Base-by-base conservation (phyloP, 371 early-diverging fungal genomes). In the Mortierella sp. region DNA sequence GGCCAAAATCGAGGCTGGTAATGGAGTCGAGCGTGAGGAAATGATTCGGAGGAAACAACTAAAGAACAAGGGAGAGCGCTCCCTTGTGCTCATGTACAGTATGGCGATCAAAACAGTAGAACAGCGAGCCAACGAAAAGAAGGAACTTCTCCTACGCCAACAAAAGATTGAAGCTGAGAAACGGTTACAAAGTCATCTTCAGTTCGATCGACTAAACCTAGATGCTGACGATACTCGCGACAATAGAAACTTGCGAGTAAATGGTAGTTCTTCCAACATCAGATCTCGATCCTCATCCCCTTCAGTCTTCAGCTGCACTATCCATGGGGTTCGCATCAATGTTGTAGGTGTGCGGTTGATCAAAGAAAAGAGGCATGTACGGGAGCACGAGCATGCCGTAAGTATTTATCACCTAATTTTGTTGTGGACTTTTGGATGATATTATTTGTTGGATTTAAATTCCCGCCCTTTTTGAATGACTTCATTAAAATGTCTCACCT, bases 101-200 rank as follows among this genome's bases (percentile, higher is more conserved):
- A 80, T 80, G 81, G 75, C 81, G 15, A 51, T 80, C 72, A 80
- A 80, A 58, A 74, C 81, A 15, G 47, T 68, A n/a, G 71, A 80
- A 54, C 81, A 80, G 31, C 75, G 81, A 6, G 81, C 47, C 28
- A 54, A 65, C 29, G 81, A 80, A 22, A 72, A 62, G 49, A 70
- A 54, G n/a, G 73, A 72, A 1, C 45, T 60, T 23, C 4, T 40
- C 4, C n/a, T 42, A 42, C 60, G 60, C 9, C 60, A 60, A 40
- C 22, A 60, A 28, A 19, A 37, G 26, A 34, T 60, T 19, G 60
- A 60, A 3, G 42, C 60, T 0, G 60, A 35, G 19, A 60, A 23
- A 13, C 19, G 12, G 26, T 7, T 26, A 42, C 26, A 53, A 0
- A 53, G 29, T 19, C 35, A 31, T 34, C 57, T 57, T 32, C 32